Evolutionary conservation across 225 moss, liverwort and hornwort species (phyloP).

Genomic region (Anthoceros angustus): DNA sequence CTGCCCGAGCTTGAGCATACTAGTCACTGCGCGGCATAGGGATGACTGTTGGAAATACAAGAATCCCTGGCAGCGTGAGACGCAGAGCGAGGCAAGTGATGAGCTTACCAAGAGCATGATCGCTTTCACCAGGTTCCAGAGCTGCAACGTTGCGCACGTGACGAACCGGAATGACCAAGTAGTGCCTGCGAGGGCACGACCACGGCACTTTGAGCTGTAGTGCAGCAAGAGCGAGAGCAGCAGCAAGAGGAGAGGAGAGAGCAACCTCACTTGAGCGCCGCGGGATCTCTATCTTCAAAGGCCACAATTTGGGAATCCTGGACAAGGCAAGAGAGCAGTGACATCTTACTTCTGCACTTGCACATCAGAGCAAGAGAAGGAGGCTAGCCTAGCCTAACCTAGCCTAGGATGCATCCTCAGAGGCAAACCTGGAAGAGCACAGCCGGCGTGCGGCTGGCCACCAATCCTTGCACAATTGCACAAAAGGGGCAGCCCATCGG

Average conservation of each 20-base stretch:
- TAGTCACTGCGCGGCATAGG: slow-evolving; percentile 21
- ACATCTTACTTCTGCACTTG: not conserved
- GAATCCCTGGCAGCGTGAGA: not conserved
- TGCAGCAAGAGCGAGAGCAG: not conserved
- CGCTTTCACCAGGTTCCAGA: slow-evolving; percentile 39
- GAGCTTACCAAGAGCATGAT: slow-evolving; percentile 38
- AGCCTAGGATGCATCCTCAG: not conserved
- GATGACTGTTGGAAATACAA: not conserved
- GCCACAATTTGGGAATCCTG: slow-evolving; percentile 75
- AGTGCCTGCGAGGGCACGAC: slow-evolving; percentile 35
- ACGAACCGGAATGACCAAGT: slow-evolving; percentile 49
- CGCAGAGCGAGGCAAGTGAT: not conserved
- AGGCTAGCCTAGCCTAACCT: not conserved
- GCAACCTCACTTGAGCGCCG: slow-evolving; percentile 55
- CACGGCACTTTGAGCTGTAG: not conserved
- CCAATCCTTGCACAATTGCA: slow-evolving; percentile 23
- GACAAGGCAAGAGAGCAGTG: slow-evolving; percentile 3
- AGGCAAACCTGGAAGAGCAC: slow-evolving; percentile 38
- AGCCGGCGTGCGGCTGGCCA: slow-evolving; percentile 31
- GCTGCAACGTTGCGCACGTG: slow-evolving; percentile 62
- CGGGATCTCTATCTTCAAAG: slow-evolving; percentile 66
- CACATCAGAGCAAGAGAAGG: not conserved
- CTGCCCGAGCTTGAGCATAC: slow-evolving; percentile 59
- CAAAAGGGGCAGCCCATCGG: slow-evolving; percentile 38
- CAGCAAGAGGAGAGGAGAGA: slow-evolving; percentile 24